Base-by-base conservation (phyloP, 306 rosid species). In the Castanea crenata region DNA sequence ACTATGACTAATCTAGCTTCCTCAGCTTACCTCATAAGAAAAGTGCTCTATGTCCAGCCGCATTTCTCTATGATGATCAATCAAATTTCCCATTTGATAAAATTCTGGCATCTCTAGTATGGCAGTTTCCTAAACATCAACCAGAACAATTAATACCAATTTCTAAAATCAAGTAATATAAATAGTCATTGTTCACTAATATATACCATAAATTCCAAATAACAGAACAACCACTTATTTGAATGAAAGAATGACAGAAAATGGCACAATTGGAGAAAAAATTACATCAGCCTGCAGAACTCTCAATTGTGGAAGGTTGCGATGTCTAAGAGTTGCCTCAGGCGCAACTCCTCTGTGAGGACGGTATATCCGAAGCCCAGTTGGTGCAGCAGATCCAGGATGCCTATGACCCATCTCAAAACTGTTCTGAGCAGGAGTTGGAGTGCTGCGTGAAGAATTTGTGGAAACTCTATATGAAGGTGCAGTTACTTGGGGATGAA, bases 1-100 rank as follows among this genome's bases (percentile, higher is more conserved):
- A 72, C 64, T 54, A 71, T 44, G 79, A 35, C 71, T 5, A 52
- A 76, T 76, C 57, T 49, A 82, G 44, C 38, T 75, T 79, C 68
- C 32, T 57, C 29, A 32, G 76, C 86, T 84, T 85, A 88, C 99
- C 97, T 96, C 99, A 74, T 96, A 96, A 44, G 99, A 91, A 98
- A 96, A 93, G 79, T 96, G 93, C 89, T 93, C 99, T 58, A 96
- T 96, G 88, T 96, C 98, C 92, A 96, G 75, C 73, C 94, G 96
- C 96, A 96, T 87, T 81, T 96, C 99, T 56, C 97, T 88, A 83
- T 96, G 98, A 83, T 91, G 91, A 80, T 96, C 99, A 70, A 78
- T 81, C 52, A 83, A 75, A 80, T 78, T 85, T 35, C 96, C 89
- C 58, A 87, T 88, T 81, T 91, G 92, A 63, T 88, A 83, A 6